These are phyloP conservation scores for Vitis rotundifolia DNA, from an alignment of 164 flowering plant species.

Conservation along the genomic window DNA sequence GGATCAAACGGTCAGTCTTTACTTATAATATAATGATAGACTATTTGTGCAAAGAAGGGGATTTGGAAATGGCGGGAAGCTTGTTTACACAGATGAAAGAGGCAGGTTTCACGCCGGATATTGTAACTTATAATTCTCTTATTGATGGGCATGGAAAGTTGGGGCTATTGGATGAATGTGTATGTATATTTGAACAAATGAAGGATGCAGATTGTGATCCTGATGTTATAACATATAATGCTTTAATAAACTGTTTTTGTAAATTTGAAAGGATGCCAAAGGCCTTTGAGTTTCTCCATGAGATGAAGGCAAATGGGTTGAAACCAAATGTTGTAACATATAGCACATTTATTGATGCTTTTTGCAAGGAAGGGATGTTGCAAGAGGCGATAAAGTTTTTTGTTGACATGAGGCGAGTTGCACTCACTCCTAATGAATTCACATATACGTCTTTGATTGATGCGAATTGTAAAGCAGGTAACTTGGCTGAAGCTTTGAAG, in stretches of 20 bases:
- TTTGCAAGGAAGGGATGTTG: slow-evolving; percentile 85
- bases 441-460: slow-evolving; percentile 80
- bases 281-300: slow-evolving; percentile 56
- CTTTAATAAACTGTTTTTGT: slow-evolving; percentile 76
- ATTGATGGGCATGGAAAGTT: slow-evolving; percentile 79
- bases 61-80: slow-evolving; percentile 49
- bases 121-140: slow-evolving; percentile 74
- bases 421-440: slow-evolving; percentile 73
- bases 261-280: slow-evolving; percentile 52
- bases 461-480: slow-evolving; percentile 70
- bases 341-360: slow-evolving; percentile 81
- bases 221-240: slow-evolving; percentile 81
- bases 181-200: slow-evolving; percentile 66
- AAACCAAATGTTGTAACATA: slow-evolving; percentile 87
- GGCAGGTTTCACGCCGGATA: slow-evolving; percentile 58
- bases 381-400: slow-evolving; percentile 68
- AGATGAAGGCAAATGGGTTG: slow-evolving; percentile 63
- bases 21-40: slow-evolving; percentile 79
- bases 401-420: slow-evolving; percentile 68
- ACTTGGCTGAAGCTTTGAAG: slow-evolving; percentile 55
- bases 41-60: slow-evolving; percentile 66
- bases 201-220: slow-evolving; percentile 58
- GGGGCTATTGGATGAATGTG: slow-evolving; percentile 54
- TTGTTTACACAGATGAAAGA: slow-evolving; percentile 61
- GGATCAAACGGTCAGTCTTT: slow-evolving; percentile 52